Conservation (phyloP, 306 rosid species). For the Gastrolobium villosum region DNA sequence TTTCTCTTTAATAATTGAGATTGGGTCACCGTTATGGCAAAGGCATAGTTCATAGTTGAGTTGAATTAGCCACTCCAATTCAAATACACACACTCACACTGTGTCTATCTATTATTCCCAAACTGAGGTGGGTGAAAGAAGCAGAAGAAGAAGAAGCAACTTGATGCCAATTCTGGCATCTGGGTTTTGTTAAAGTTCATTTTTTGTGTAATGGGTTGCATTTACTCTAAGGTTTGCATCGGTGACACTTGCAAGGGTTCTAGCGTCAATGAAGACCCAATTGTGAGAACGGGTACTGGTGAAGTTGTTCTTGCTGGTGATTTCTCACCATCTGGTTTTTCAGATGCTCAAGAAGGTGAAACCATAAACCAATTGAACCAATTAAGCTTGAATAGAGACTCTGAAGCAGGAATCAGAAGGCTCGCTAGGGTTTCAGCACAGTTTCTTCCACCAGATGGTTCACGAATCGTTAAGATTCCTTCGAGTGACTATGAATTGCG, state of each 20-base stretch:
- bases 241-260: slow-evolving; percentile 68
- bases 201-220: slow-evolving; percentile 79
- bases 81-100: not conserved
- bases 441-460: slow-evolving; percentile 94
- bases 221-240: slow-evolving; percentile 85
- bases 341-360: slow-evolving; percentile 58
- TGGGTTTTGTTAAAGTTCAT: slow-evolving; percentile 38
- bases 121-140: not conserved
- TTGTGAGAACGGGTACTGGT: slow-evolving; percentile 46
- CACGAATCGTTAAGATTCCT: slow-evolving; percentile 69
- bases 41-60: not conserved
- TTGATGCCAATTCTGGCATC: slow-evolving; percentile 60
- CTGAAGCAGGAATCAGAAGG: slow-evolving; percentile 83
- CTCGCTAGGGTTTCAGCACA: slow-evolving; percentile 94
- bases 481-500: slow-evolving; percentile 68
- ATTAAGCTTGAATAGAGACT: slow-evolving; percentile 60
- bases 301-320: slow-evolving; percentile 41
- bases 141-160: not conserved
- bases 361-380: slow-evolving; percentile 63
- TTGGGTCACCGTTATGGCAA: not conserved
- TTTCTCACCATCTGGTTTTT: slow-evolving; percentile 57
- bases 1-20: slow-evolving; percentile 45
- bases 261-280: slow-evolving; percentile 56
- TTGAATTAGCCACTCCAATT: not conserved
- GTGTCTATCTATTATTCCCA: not conserved